Evolutionary conservation across 1,284 basidiomycete species (phyloP).

Genomic region (Microstroma glucosiphilum): DNA sequence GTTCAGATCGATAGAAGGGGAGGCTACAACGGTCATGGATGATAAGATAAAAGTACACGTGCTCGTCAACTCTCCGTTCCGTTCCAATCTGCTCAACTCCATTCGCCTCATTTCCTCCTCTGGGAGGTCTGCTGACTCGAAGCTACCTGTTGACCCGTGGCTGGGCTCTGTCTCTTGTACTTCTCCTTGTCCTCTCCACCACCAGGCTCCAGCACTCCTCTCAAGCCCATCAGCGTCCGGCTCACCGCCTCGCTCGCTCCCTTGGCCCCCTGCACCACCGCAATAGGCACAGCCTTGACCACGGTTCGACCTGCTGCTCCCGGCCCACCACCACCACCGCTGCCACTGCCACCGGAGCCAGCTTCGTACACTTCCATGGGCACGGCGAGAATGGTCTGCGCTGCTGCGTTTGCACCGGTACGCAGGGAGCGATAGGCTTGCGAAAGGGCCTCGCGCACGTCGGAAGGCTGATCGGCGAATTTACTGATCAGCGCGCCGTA

Average conservation of each 20-base stretch:
- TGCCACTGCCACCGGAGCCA: slow-evolving; percentile 36
- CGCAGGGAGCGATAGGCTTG: slow-evolving; percentile 75
- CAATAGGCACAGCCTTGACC: slow-evolving; percentile 90
- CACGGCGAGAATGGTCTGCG: slow-evolving; percentile 94
- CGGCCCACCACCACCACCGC: background rate
- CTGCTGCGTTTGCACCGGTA: slow-evolving; percentile 69
- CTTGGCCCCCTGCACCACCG: slow-evolving; percentile 91
- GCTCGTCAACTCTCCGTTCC: too few relatives aligned
- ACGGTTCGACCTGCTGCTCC: slow-evolving; percentile 58
- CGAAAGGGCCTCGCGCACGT: slow-evolving; percentile 78
- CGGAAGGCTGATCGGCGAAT: slow-evolving; percentile 81
- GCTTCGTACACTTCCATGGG: slow-evolving; percentile 98
- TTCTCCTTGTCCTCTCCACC: slow-evolving; percentile 27
- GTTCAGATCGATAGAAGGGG: too few relatives aligned
- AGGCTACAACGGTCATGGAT: too few relatives aligned
- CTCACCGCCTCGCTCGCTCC: slow-evolving; percentile 91
- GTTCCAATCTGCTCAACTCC: too few relatives aligned
- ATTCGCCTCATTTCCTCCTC: too few relatives aligned
- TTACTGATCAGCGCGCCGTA: slow-evolving; percentile 59
- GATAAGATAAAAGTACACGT: too few relatives aligned
- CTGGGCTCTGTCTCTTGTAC: slow-evolving; percentile 23
- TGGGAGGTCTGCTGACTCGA: too few relatives aligned
- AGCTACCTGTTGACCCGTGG: too few relatives aligned
- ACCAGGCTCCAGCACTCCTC: slow-evolving; percentile 59
- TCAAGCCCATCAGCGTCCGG: slow-evolving; percentile 84